These are phyloP conservation scores for Bauhinia variegata DNA, from an alignment of 306 rosid species.

Conservation along the genomic window DNA sequence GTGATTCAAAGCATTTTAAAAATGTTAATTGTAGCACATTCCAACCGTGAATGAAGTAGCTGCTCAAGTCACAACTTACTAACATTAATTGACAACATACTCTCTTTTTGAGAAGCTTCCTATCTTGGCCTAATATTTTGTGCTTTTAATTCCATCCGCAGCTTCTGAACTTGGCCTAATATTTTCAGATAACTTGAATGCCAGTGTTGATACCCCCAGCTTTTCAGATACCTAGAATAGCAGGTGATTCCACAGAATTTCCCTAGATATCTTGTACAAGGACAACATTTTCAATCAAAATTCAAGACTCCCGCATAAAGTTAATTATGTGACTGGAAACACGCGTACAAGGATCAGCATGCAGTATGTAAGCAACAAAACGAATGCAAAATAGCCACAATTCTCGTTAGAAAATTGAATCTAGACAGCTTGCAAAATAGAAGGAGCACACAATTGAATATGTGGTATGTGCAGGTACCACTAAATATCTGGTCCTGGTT, in stretches of 20 bases:
- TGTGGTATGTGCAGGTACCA: too few species aligned
- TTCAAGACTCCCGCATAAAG: slow-evolving; percentile 2
- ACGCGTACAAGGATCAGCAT: background rate
- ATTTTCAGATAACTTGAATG: too few species aligned
- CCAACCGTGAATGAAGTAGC: slow-evolving; percentile 7
- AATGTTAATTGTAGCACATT: too few species aligned
- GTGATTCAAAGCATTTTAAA: too few species aligned
- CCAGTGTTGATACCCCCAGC: too few species aligned
- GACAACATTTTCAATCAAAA: slow-evolving; percentile 40
- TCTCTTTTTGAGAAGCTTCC: slow-evolving; percentile 21
- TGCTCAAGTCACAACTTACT: slow-evolving; percentile 26
- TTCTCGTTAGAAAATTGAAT: too few species aligned
- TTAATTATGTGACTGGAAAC: slow-evolving; percentile 22
- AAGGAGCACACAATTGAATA: too few species aligned
- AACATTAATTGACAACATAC: slow-evolving; percentile 11
- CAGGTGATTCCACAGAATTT: slow-evolving; percentile 2
- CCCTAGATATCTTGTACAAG: slow-evolving; percentile 12
- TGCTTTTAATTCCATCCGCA: slow-evolving; percentile 1
- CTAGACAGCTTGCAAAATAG: too few species aligned
- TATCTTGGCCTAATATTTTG: background rate
- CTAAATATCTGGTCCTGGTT: too few species aligned
- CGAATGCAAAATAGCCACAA: slow-evolving; percentile 8
- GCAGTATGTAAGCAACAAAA: slow-evolving; percentile 3
- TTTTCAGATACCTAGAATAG: too few species aligned
- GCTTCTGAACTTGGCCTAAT: slow-evolving; percentile 31